Evolutionary conservation across 2,329 filamentous ascomycete genomes (phyloP).

Genomic region (Colletotrichum chrysophilum): DNA sequence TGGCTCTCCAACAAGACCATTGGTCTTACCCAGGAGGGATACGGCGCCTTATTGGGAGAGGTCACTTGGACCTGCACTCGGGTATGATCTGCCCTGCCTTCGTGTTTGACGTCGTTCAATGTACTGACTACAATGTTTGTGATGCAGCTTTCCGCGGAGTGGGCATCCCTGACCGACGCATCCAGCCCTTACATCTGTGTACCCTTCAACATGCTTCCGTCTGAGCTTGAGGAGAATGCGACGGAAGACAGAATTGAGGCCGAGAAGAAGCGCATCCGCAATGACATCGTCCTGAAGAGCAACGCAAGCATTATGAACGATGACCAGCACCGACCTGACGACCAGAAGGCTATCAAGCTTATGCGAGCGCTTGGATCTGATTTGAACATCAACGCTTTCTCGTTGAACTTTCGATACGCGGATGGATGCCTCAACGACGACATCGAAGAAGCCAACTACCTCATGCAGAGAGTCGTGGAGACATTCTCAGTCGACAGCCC

Average conservation of each 20-base stretch:
- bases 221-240: slow-evolving; percentile 31
- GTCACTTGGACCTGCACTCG: slow-evolving; percentile 48
- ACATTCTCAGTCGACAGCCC: slow-evolving; percentile 44
- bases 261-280: slow-evolving; percentile 42
- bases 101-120: too few species aligned
- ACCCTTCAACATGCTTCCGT: slow-evolving; percentile 47
- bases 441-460: slow-evolving; percentile 52
- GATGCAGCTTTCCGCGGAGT: slow-evolving; percentile 42
- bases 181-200: slow-evolving; percentile 40
- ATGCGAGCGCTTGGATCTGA: slow-evolving; percentile 48
- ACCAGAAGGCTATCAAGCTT: slow-evolving; percentile 39
- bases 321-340: slow-evolving; percentile 26
- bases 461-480: slow-evolving; percentile 49
- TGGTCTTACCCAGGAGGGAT: slow-evolving; percentile 43
- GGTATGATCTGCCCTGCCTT: slow-evolving; percentile 25
- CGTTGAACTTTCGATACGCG: slow-evolving; percentile 45
- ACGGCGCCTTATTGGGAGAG: slow-evolving; percentile 46
- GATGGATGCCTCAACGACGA: slow-evolving; percentile 45
- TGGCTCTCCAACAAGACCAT: slow-evolving; percentile 50
- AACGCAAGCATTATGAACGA: slow-evolving; percentile 40
- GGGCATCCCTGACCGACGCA: slow-evolving; percentile 41
- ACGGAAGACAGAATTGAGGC: slow-evolving; percentile 32
- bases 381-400: slow-evolving; percentile 52
- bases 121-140: neutral
- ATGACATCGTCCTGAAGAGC: slow-evolving; percentile 40